phyloP scores from a whole-genome alignment of 495 filamentous ascomycete species.

The Amorphotheca resinae region DNA sequence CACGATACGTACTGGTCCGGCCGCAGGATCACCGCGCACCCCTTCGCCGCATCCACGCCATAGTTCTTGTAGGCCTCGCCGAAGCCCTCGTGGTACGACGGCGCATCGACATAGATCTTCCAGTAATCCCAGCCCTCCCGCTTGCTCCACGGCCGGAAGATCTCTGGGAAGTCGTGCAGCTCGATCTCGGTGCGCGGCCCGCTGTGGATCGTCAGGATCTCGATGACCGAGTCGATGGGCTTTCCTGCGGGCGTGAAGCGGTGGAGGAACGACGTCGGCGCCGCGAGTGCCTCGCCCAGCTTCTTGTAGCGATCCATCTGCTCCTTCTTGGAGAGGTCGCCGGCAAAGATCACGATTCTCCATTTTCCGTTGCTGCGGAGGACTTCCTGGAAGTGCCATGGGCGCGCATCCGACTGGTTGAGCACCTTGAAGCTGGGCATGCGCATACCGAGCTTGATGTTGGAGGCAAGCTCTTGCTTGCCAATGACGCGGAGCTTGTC shows the following conservation, averaged over 20 bases:
- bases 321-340: slow-evolving; percentile 34
- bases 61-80: slow-evolving; percentile 33
- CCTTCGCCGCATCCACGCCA: not conserved
- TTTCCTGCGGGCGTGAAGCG: slow-evolving; percentile 31
- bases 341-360: slow-evolving; percentile 48
- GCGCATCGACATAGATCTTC: slow-evolving; percentile 54
- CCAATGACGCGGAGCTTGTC: not conserved
- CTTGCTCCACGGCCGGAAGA: slow-evolving; percentile 43
- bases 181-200: slow-evolving; percentile 35
- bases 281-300: slow-evolving; percentile 30
- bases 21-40: not conserved
- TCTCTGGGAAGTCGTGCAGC: slow-evolving; percentile 43
- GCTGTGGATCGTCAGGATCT: slow-evolving; percentile 51
- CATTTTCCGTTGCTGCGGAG: slow-evolving; percentile 44
- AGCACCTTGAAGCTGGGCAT: slow-evolving; percentile 47
- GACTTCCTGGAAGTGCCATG: slow-evolving; percentile 37
- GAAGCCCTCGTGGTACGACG: slow-evolving; percentile 41
- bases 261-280: slow-evolving; percentile 25
- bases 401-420: slow-evolving; percentile 44
- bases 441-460: slow-evolving; percentile 38
- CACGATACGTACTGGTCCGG: slow-evolving; percentile 16
- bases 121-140: slow-evolving; percentile 47
- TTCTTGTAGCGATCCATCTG: slow-evolving; percentile 31
- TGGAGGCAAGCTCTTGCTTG: slow-evolving; percentile 29
- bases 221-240: slow-evolving; percentile 33